Evolutionary conservation across 768 basidiomycete genomes (phyloP).

Genomic region (Hydnomerulius pinastri): DNA sequence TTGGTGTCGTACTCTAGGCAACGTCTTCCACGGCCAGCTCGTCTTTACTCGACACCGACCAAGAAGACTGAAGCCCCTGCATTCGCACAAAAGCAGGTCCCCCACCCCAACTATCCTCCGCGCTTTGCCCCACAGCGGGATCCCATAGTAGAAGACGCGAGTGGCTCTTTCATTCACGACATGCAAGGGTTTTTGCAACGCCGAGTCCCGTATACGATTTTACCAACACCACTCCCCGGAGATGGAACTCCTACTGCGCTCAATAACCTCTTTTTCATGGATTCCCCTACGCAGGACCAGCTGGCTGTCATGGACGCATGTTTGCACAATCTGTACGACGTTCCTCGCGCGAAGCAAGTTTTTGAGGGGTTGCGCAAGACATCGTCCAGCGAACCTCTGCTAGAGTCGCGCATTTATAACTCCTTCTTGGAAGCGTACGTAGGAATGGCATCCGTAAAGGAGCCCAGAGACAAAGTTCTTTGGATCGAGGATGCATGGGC

Average conservation of each 20-base stretch:
- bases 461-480: slow-evolving; percentile 40
- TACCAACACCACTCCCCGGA: slow-evolving; percentile 67
- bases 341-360: slow-evolving; percentile 72
- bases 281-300: slow-evolving; percentile 66
- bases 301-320: slow-evolving; percentile 85
- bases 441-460: slow-evolving; percentile 53
- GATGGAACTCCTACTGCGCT: slow-evolving; percentile 37
- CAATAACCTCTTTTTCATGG: slow-evolving; percentile 59
- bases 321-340: slow-evolving; percentile 71
- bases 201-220: slow-evolving; percentile 51
- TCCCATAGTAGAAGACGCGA: slow-evolving; percentile 17
- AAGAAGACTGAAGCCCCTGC: slow-evolving; percentile 56
- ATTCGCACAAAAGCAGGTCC: slow-evolving; percentile 36
- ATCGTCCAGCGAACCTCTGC: slow-evolving; percentile 44
- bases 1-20: slow-evolving; percentile 64
- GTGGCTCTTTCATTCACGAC: slow-evolving; percentile 29
- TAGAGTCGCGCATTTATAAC: slow-evolving; percentile 57
- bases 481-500: slow-evolving; percentile 69
- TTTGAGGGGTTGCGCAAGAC: slow-evolving; percentile 62
- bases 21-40: slow-evolving; percentile 65
- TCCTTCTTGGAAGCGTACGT: slow-evolving; percentile 67
- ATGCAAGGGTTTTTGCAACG: slow-evolving; percentile 54
- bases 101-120: slow-evolving; percentile 40
- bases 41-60: slow-evolving; percentile 69
- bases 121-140: slow-evolving; percentile 35